Conservation (phyloP, 129 eudicot species). For the Scalesia atractyloides region DNA sequence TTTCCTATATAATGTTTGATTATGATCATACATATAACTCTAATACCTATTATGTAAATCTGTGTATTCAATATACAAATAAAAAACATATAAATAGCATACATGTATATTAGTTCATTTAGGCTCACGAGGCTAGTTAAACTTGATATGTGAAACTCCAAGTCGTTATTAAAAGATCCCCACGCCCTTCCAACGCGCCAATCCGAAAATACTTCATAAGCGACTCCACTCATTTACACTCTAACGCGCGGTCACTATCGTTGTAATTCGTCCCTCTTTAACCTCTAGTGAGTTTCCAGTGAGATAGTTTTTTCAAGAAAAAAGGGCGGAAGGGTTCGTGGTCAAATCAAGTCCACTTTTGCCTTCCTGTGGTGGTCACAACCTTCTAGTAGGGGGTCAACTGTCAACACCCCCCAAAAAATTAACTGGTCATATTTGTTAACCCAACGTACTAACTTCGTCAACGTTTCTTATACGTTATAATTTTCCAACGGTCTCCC, state of each 20-base stretch:
- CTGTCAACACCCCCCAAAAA: background rate
- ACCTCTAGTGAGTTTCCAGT: background rate
- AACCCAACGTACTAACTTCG: background rate
- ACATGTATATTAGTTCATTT: too few relatives aligned
- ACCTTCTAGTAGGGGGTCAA: slow-evolving; percentile 4
- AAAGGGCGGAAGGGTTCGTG: background rate
- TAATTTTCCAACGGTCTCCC: background rate
- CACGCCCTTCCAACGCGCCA: too few relatives aligned
- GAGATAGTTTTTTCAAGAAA: background rate
- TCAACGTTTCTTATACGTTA: background rate
- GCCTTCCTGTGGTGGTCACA: slow-evolving; percentile 16
- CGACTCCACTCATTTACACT: too few relatives aligned
- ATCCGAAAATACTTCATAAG: too few relatives aligned
- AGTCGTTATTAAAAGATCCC: too few relatives aligned
- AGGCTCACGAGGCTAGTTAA: too few relatives aligned
- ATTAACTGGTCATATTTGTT: slow-evolving; percentile 18
- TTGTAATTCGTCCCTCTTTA: background rate
- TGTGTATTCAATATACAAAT: too few relatives aligned
- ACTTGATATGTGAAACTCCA: too few relatives aligned
- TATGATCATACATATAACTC: too few relatives aligned
- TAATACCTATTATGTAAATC: too few relatives aligned
- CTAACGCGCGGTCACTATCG: background rate
- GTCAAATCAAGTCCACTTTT: slow-evolving; percentile 19
- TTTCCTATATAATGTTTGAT: too few relatives aligned
- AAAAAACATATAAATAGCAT: too few relatives aligned